phyloP scores from a whole-genome alignment of 2,329 filamentous ascomycete genomes.

The Phaeosphaeriaceae sp. region DNA sequence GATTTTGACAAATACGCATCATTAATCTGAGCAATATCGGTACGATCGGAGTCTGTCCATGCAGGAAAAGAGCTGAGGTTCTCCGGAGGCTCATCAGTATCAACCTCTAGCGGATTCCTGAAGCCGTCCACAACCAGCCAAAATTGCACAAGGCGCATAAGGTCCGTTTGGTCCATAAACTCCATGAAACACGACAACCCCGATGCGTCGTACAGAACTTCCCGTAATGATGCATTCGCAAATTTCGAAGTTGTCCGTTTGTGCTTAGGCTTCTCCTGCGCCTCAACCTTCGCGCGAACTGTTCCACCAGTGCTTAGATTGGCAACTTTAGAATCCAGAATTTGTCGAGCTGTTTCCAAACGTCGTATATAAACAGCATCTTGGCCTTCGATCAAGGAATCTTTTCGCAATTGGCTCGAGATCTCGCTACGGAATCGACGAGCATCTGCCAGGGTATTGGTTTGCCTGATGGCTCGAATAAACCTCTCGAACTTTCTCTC shows the following conservation, averaged over 20 bases:
- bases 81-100: conserved; percentile 69
- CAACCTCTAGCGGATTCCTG: conserved; percentile 89
- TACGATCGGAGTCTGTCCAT: conserved; percentile 84
- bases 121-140: conserved; percentile 98
- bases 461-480: conserved; percentile 84
- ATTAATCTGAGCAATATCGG: conserved; percentile 88
- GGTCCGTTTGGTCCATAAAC: conserved; percentile 90
- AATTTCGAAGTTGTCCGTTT: conserved; percentile 64
- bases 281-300: conserved; percentile 48
- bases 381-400: conserved; percentile 76
- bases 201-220: conserved; percentile 87
- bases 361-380: conserved; percentile 87
- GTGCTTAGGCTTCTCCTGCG: conserved; percentile 47
- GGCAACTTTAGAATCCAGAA: conserved; percentile 88
- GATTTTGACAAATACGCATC: conserved; percentile 84
- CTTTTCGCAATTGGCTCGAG: conserved; percentile 86
- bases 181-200: conserved; percentile 99
- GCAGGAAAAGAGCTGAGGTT: conserved; percentile 58
- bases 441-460: conserved; percentile 90
- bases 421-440: conserved; percentile 91
- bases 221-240: conserved; percentile 77
- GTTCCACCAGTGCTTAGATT: conserved; percentile 74
- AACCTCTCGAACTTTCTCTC: conserved; percentile 95
- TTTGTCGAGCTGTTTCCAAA: conserved; percentile 87
- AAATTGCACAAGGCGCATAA: conserved; percentile 93